Percentiles rank a stretch among this genome's conserved stretches.
These are phyloP conservation scores for Blastocystis sp. DNA, from an alignment of 352 stramenopile genomes.

Conservation along the genomic window DNA sequence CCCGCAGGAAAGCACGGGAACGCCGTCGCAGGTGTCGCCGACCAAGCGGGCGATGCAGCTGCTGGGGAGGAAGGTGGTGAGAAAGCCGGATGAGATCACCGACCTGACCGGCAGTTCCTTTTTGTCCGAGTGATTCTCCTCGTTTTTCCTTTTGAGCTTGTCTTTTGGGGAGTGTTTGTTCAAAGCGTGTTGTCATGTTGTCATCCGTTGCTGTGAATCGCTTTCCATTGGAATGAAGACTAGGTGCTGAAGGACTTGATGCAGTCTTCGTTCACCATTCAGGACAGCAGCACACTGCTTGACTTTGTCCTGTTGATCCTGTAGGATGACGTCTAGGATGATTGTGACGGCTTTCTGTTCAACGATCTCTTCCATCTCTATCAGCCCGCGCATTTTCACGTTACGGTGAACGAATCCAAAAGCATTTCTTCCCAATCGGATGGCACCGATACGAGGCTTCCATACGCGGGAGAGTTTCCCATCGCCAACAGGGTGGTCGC, in stretches of 20 bases:
- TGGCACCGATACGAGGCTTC: neutral
- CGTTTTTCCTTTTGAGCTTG: neutral
- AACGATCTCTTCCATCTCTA: neutral
- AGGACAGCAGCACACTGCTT: neutral
- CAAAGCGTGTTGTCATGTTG: neutral
- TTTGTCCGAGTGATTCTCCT: neutral
- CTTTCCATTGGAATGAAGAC: neutral
- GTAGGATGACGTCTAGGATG: neutral
- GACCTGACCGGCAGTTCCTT: neutral
- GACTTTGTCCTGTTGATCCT: neutral
- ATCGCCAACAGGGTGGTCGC: neutral
- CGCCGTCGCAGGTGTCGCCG: neutral
- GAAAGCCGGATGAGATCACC: neutral
- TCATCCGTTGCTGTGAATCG: neutral
- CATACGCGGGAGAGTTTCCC: neutral
- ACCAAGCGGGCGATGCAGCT: neutral
- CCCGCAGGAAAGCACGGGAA: neutral
- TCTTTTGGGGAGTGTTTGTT: neutral
- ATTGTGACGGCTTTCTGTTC: neutral
- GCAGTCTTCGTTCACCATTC: neutral
- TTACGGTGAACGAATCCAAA: neutral
- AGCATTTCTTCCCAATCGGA: neutral
- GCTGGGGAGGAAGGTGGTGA: neutral
- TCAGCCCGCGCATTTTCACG: neutral
- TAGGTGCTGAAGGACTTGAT: neutral